Evolutionary conservation across 2,329 filamentous ascomycete species (phyloP).

Genomic region (Fusarium avenaceum): DNA sequence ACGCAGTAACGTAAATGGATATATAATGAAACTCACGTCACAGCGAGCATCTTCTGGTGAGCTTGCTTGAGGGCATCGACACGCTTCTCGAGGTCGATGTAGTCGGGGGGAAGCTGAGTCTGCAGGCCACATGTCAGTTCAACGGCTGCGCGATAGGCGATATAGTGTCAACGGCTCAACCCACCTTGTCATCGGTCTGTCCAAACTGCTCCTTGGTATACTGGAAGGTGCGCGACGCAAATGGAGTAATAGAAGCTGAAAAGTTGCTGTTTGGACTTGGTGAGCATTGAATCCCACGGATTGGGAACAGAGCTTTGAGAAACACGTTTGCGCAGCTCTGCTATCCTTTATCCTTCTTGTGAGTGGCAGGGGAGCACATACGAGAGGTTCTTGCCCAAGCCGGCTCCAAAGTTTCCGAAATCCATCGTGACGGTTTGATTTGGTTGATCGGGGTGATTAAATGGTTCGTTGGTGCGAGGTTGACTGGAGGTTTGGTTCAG

Average conservation of each 20-base stretch:
- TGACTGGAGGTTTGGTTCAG: slow-evolving; percentile 29
- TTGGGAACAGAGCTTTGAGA: slow-evolving; percentile 24
- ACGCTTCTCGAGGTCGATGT: slow-evolving; percentile 98
- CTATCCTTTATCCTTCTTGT: slow-evolving; percentile 23
- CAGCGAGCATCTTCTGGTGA: slow-evolving; percentile 95
- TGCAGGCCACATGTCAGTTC: slow-evolving; percentile 55
- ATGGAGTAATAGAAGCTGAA: slow-evolving; percentile 89
- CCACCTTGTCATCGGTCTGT: slow-evolving; percentile 91
- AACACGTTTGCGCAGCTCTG: slow-evolving; percentile 32
- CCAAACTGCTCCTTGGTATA: slow-evolving; percentile 98
- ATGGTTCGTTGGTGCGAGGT: slow-evolving; percentile 18
- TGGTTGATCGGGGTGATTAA: slow-evolving; percentile 15
- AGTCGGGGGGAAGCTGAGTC: slow-evolving; percentile 97
- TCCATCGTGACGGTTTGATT: slow-evolving; percentile 60
- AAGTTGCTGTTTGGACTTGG: slow-evolving; percentile 60
- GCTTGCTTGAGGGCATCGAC: slow-evolving; percentile 97
- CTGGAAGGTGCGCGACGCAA: slow-evolving; percentile 93
- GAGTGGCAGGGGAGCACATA: slow-evolving; percentile 53
- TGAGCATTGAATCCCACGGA: slow-evolving; percentile 30
- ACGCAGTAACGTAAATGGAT: not conserved
- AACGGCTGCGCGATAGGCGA: slow-evolving; percentile 32
- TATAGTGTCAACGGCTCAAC: slow-evolving; percentile 30
- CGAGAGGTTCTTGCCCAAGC: slow-evolving; percentile 69
- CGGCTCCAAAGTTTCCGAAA: slow-evolving; percentile 61
- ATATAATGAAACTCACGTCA: slow-evolving; percentile 77